phyloP scores from a whole-genome alignment of 352 stramenopile species.

The Phytophthora nicotianae region DNA sequence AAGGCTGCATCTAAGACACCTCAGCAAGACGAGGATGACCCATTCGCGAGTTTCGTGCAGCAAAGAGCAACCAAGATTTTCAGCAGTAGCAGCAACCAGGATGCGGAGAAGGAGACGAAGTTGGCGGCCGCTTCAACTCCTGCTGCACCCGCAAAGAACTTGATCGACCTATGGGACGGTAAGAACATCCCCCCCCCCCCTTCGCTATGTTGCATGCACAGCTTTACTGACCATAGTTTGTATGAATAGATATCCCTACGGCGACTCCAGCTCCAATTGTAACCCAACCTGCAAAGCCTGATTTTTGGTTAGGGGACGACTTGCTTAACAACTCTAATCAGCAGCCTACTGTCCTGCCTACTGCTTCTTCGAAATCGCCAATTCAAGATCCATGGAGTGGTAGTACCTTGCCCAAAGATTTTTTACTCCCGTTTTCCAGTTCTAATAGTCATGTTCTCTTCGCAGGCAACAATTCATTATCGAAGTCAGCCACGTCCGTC shows the following conservation, averaged over 20 bases:
- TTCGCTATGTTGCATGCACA: background rate
- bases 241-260: conserved; percentile 13
- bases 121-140: conserved; percentile 1
- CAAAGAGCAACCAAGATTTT: conserved; percentile 52
- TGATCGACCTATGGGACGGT: conserved; percentile 79
- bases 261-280: conserved; percentile 2
- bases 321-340: conserved; percentile 17
- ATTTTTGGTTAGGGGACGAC: conserved; percentile 33
- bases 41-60: conserved; percentile 68
- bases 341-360: background rate
- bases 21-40: conserved; percentile 54
- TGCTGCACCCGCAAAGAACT: conserved; percentile 35
- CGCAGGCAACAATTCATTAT: conserved; percentile 22
- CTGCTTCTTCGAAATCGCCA: conserved; percentile 3
- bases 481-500: conserved; percentile 6
- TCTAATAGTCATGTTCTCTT: conserved; percentile 5
- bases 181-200: conserved; percentile 5
- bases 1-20: conserved; percentile 15
- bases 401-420: background rate
- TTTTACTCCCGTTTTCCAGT: background rate
- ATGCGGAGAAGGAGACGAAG: conserved; percentile 30
- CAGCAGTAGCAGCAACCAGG: conserved; percentile 30
- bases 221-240: conserved; percentile 7
- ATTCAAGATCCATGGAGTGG: conserved; percentile 25
- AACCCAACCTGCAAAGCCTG: conserved; percentile 15